Base-by-base conservation (phyloP, 352 stramenopile genomes). In the Phytopythium kandeliae region DNA sequence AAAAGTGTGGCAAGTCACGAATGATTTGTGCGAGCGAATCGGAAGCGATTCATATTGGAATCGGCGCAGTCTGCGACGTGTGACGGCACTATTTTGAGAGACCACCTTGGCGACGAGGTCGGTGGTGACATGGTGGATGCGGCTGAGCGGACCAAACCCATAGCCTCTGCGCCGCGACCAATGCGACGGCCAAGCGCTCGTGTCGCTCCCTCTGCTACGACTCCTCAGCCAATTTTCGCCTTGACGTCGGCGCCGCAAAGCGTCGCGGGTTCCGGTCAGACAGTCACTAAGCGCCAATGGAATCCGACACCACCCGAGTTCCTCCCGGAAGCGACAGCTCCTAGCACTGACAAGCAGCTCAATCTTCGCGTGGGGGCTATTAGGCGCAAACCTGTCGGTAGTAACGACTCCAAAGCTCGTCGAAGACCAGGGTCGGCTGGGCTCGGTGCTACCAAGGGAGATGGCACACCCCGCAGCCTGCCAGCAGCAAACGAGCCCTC, bases 271-370 rank as follows among this genome's bases (percentile, higher is more conserved):
- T 13, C n/a, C 15, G 16, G 11, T 3, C 17, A 15, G 8, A 0
- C 44, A 17, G 44, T 50, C 12, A 19, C 38, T 24, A 60, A 48
- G 8, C 51, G 63, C 19, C 58, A 60, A 7, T 71, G 63, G 63
- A 67, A 65, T n/a, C 15, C 63, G 13, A 55, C 52, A 28, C 63
- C 63, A 7, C 19, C 45, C 4, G 58, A 60, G 16, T 48, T 65
- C 2, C 62, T 67, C 26, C 55, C 54, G 6, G 22, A 36, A 5
- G 28, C 28, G 28, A 8, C 22, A 33, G 15, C 21, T 30, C 2
- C 17, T 40, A 17, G 17, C 35, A 41, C 22, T 15, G 17, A 4
- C 0, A 48, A 48, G 24, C 24, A 30, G 9, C 4, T 24, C 4
- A 34, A 3, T 15, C 22, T 15, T 13, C 15, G 2, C 9, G 19